phyloP scores from a whole-genome alignment of 805 yeast genomes.

The Monosporozyma solicola region DNA sequence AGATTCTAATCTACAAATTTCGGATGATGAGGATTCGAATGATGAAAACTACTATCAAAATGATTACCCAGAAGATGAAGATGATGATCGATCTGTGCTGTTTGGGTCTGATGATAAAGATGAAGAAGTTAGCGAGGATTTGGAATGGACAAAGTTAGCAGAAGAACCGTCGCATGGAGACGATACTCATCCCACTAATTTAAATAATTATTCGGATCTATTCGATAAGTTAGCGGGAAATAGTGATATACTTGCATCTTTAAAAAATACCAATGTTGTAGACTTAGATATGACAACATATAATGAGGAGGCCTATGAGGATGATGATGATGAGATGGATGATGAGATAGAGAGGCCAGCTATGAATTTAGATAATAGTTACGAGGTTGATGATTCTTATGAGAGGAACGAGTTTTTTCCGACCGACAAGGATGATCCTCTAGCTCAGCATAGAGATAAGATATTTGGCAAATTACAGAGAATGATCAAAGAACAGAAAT shows the following conservation, averaged over 20 bases:
- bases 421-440: constrained; percentile 46
- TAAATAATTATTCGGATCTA: constrained; percentile 14
- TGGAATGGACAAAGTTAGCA: constrained; percentile 1
- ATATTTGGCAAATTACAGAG: constrained; percentile 50
- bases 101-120: constrained; percentile 32
- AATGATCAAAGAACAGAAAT: constrained; percentile 35
- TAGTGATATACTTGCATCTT: constrained; percentile 17
- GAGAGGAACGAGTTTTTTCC: constrained; percentile 49
- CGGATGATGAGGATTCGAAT: constrained; percentile 78
- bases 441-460: constrained; percentile 55
- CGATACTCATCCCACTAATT: neutral
- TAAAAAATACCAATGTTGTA: constrained; percentile 23
- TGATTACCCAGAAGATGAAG: constrained; percentile 94
- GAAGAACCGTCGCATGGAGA: neutral
- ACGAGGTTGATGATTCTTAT: constrained; percentile 45
- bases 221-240: constrained; percentile 17
- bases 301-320: constrained; percentile 26
- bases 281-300: constrained; percentile 23
- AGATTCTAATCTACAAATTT: constrained; percentile 34
- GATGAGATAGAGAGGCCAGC: constrained; percentile 16
- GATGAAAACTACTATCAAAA: constrained; percentile 89
- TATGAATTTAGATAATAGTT: constrained; percentile 33
- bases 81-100: constrained; percentile 40
- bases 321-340: constrained; percentile 65
- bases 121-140: constrained; percentile 18